These are phyloP conservation scores for Nymphaea colorata DNA, from an alignment of 164 flowering plant genomes.

Conservation along the genomic window DNA sequence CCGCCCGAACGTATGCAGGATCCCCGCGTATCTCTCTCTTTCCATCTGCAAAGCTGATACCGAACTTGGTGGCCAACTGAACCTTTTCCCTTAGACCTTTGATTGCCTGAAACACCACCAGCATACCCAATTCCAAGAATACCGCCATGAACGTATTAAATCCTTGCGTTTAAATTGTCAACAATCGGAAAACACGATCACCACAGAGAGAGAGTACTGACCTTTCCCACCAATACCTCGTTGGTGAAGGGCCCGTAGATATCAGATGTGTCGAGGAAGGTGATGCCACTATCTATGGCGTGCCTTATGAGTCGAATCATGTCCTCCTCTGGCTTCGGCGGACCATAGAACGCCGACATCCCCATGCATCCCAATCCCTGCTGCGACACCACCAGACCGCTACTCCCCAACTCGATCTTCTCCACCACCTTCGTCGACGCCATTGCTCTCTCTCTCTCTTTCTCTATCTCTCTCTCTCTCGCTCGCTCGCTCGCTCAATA, in stretches of 20 bases:
- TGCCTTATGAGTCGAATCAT: slow-evolving; percentile 17
- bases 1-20: slow-evolving; percentile 47
- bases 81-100: slow-evolving; percentile 14
- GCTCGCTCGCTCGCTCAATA: too few species aligned
- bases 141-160: not conserved
- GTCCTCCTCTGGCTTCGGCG: slow-evolving; percentile 16
- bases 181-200: not conserved
- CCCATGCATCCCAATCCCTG: slow-evolving; percentile 22
- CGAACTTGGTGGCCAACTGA: slow-evolving; percentile 18
- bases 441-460: not conserved
- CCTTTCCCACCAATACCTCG: slow-evolving; percentile 25
- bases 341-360: slow-evolving; percentile 11
- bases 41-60: not conserved
- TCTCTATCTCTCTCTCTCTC: too few species aligned
- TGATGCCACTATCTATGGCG: slow-evolving; percentile 18
- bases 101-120: slow-evolving; percentile 9
- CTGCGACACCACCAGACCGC: slow-evolving; percentile 16
- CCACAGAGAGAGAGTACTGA: not conserved
- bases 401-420: slow-evolving; percentile 5
- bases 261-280: slow-evolving; percentile 25
- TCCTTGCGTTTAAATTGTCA: not conserved
- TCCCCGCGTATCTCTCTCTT: slow-evolving; percentile 24
- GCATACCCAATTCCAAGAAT: not conserved
- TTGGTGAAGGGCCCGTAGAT: slow-evolving; percentile 16
- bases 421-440: not conserved